Base-by-base conservation (phyloP, 768 basidiomycete species). In the Lactarius indigo region DNA sequence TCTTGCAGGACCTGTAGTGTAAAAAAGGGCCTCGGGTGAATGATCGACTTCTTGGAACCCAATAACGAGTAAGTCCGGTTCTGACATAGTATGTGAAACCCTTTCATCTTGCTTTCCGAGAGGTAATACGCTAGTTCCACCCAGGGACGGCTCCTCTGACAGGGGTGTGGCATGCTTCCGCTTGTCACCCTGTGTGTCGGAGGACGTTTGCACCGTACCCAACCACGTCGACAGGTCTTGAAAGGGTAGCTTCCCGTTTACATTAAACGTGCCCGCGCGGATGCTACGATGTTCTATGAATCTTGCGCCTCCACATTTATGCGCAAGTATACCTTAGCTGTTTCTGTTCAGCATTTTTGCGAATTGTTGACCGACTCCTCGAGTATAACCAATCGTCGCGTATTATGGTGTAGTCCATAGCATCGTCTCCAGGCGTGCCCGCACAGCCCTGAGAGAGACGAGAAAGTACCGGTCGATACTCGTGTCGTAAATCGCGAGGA, bases 21-120 rank as follows among this genome's bases (percentile, higher is more conserved):
- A 92, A 0, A 95, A 73, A 63, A 93, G 77, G 10, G 92, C 90
- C 75, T 92, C 90, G 0, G 91, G 80, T 0, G 91, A 92, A 3
- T 87, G 79, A 73, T 94, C 92, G 3, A 92, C 76, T 72, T 94
- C 92, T 75, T 94, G 92, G 70, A 94, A 91, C 1, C 85, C 89
- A 3, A 92, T 74, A n/a, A 89, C 86, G 23, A 92, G 74, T 9
- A 94, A 67, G 72, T 94, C 91, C 12, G 89, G 87, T 67, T 84
- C 82, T 75, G 75, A 12, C 73, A 26, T 8, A 41, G 50, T 52
- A 30, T 18, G 7, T 28, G 44, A 17, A 23, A n/a, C 33, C 35
- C 41, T 31, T 23, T 15, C 17, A 18, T 17, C 10, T 28, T 59
- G 50, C 35, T 31, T n/a, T 28, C 50, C 61, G 2, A n/a, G n/a